Percentiles rank a stretch among this genome's conserved stretches.
Conservation (phyloP, 129 eudicot genomes). For the Oenanthe sinensis region DNA sequence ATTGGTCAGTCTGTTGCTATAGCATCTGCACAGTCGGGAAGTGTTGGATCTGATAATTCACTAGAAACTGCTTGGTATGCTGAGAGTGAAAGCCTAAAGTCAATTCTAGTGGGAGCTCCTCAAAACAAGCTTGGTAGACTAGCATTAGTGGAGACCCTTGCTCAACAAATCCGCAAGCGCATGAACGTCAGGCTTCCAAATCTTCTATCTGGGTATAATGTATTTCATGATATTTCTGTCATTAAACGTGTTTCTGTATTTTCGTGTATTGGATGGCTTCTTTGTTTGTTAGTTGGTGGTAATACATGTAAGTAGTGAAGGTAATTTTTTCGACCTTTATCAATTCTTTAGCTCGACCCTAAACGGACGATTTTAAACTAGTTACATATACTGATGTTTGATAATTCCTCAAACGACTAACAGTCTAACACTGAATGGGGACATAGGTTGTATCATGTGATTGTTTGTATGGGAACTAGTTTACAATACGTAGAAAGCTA, state of each 20-base stretch:
- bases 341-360: neutral
- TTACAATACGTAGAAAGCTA: neutral
- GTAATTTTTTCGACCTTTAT: neutral
- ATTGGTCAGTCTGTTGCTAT: slow-evolving; percentile 95
- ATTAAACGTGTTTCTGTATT: neutral
- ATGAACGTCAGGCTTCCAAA: slow-evolving; percentile 94
- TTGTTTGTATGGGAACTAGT: neutral
- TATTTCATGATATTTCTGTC: slow-evolving; percentile 9
- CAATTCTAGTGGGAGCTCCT: slow-evolving; percentile 89
- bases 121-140: slow-evolving; percentile 91
- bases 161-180: slow-evolving; percentile 84
- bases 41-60: slow-evolving; percentile 78
- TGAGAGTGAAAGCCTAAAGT: slow-evolving; percentile 92
- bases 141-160: slow-evolving; percentile 89
- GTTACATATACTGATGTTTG: neutral
- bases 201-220: slow-evolving; percentile 83
- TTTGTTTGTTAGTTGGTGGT: neutral
- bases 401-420: neutral
- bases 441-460: neutral
- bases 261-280: neutral
- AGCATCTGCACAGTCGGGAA: slow-evolving; percentile 90
- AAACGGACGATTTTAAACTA: neutral
- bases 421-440: neutral
- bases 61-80: slow-evolving; percentile 98
- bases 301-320: neutral